Conservation (phyloP, 768 basidiomycete genomes). For the Gymnopilus junonius region DNA sequence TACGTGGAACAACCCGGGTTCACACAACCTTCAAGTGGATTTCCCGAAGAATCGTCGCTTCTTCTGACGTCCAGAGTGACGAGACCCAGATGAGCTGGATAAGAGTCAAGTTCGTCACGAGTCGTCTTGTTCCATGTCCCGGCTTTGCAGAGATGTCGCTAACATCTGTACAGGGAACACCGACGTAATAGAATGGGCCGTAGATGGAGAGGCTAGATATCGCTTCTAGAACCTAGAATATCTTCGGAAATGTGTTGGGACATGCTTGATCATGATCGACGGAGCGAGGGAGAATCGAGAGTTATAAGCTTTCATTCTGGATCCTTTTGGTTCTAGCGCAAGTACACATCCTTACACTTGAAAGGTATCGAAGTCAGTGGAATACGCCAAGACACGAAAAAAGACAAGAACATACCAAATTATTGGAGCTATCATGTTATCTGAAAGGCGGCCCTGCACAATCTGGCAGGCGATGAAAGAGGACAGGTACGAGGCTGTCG, state of each 20-base stretch:
- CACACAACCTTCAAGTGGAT: constrained; percentile 4
- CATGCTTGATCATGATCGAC: constrained; percentile 2
- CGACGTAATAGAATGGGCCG: constrained; percentile 9
- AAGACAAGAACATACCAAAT: neutral
- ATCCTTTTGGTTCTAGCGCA: neutral
- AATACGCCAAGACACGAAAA: neutral
- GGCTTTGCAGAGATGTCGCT: neutral
- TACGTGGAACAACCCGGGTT: constrained; percentile 15
- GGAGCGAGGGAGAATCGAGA: neutral
- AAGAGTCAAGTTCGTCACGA: neutral
- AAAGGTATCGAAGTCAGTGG: neutral
- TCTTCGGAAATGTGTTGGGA: neutral
- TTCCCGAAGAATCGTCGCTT: neutral
- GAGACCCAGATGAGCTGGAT: neutral
- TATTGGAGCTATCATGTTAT: neutral
- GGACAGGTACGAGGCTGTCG: neutral
- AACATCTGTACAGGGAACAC: neutral
- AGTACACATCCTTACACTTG: neutral
- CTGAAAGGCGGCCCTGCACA: neutral
- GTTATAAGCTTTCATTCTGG: neutral
- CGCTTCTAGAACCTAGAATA: neutral
- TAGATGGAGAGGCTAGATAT: neutral
- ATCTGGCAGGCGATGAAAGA: neutral
- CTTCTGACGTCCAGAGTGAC: constrained; percentile 1
- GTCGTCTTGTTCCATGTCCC: neutral